phyloP scores from a whole-genome alignment of 495 filamentous ascomycete species.

The Neurospora africana region DNA sequence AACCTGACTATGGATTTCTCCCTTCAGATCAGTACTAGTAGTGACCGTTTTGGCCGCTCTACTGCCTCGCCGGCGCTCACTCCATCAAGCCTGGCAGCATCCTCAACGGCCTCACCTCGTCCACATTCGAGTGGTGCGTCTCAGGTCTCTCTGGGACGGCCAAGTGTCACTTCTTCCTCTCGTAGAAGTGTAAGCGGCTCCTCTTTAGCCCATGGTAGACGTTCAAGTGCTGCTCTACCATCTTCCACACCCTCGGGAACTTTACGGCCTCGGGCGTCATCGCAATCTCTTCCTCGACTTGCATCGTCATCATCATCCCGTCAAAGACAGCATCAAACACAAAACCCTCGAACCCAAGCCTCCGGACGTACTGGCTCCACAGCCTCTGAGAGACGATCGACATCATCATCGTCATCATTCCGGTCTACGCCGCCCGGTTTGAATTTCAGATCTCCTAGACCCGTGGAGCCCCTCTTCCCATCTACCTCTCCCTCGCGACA shows the following conservation, averaged over 20 bases:
- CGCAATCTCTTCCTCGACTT: not conserved
- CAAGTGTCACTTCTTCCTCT: not conserved
- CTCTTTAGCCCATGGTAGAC: not conserved
- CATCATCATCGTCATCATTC: not conserved
- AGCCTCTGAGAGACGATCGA: not conserved
- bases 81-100: not conserved
- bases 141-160: not conserved
- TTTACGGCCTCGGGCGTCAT: not conserved
- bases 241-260: not conserved
- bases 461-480: not conserved
- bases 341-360: not conserved
- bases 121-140: not conserved
- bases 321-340: not conserved
- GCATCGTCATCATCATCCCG: not conserved
- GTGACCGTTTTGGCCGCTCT: not conserved
- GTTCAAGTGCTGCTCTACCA: not conserved
- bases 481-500: not conserved
- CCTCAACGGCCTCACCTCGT: not conserved
- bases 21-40: constrained; percentile 20
- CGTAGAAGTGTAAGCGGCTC: not conserved
- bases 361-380: not conserved
- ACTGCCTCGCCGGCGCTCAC: not conserved
- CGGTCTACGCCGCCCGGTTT: not conserved
- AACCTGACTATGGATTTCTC: not conserved
- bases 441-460: not conserved